phyloP scores from a whole-genome alignment of 2,329 filamentous ascomycete species.

The Diaporthe batatas region DNA sequence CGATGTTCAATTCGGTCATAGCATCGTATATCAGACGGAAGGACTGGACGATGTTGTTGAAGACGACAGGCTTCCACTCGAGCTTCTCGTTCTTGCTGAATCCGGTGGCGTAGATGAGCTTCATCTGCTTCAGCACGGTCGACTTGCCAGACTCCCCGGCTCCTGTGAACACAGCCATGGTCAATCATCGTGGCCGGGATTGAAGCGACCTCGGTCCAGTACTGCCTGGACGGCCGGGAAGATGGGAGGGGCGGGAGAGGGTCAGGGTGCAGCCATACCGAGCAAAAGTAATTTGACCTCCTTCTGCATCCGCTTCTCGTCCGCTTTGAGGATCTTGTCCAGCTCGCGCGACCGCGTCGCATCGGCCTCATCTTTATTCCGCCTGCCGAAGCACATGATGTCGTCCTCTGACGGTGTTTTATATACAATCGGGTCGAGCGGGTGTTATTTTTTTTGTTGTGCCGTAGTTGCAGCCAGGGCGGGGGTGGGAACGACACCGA shows the following conservation, averaged over 20 bases:
- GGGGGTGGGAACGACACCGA: slow-evolving; percentile 4
- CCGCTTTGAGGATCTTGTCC: slow-evolving; percentile 85
- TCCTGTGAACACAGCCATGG: slow-evolving; percentile 58
- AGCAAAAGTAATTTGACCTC: slow-evolving; percentile 95
- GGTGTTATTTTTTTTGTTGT: slow-evolving; percentile 16
- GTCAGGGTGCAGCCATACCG: slow-evolving; percentile 68
- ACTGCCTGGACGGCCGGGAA: slow-evolving; percentile 4
- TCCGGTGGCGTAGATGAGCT: slow-evolving; percentile 93
- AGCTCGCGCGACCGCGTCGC: slow-evolving; percentile 78
- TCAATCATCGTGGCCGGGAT: slow-evolving; percentile 23
- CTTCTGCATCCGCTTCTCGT: slow-evolving; percentile 87
- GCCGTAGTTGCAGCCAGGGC: slow-evolving; percentile 11
- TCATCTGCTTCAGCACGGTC: slow-evolving; percentile 98
- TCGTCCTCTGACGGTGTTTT: slow-evolving; percentile 26
- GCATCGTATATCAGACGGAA: slow-evolving; percentile 92
- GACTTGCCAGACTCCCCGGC: slow-evolving; percentile 97
- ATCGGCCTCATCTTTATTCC: slow-evolving; percentile 64
- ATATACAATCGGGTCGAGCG: slow-evolving; percentile 21
- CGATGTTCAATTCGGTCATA: slow-evolving; percentile 86
- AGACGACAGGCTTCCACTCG: slow-evolving; percentile 95
- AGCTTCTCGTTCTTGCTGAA: slow-evolving; percentile 91
- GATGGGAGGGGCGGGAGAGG: slow-evolving; percentile 4
- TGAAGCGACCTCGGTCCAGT: not conserved
- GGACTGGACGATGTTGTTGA: slow-evolving; percentile 92
- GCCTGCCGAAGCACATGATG: slow-evolving; percentile 71